Base-by-base conservation (phyloP, 257 asterid species). In the Forsythia viridissima region DNA sequence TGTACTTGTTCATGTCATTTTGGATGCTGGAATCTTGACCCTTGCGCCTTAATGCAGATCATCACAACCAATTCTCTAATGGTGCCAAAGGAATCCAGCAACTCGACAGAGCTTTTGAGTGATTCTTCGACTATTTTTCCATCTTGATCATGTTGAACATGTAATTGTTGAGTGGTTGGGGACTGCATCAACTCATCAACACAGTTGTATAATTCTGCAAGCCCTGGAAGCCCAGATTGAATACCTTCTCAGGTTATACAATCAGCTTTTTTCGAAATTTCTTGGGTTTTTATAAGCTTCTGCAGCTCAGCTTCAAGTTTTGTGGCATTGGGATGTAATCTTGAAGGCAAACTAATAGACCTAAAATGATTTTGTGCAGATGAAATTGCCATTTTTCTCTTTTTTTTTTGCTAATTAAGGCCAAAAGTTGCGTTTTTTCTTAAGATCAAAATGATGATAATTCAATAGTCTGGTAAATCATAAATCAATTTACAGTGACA, bases 31-130 rank as follows among this genome's bases (percentile, higher is more conserved):
- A 71, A 18, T 86, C 90, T 70, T 63, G 36, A 1, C 88, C 92
- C 82, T 87, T 89, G 10, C 91, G 74, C 4, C 93, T 87, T 63
- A 90, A 34, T 1, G 89, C 87, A 18, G 93, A 89, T 86, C 87
- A 74, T 77, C 39, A 76, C 84, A 41, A 87, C 41, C n/a, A 89
- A 11, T 15, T 87, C 93, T 76, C 80, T 80, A 0, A 82, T 73
- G 40, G 83, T 43, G 52, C 73, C 75, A 88, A 93, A 89, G 9
- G 81, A 81, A 71, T 90, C 95, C 30, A 90, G 74, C 76, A 86
- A 71, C 51, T 79, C 85, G 0, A 86, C 76, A 0, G 91, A 86
- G 20, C 40, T 71, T 24, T 86, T 78, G 18, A 87, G 87, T 0
- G 85, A 83, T 68, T 85, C 90, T 70, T 87, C 91, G 20, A 70